Evolutionary conservation across 495 filamentous ascomycete genomes (phyloP), one percentile per base, ranked within the genome.

Genomic region (Podospora sp.): DNA sequence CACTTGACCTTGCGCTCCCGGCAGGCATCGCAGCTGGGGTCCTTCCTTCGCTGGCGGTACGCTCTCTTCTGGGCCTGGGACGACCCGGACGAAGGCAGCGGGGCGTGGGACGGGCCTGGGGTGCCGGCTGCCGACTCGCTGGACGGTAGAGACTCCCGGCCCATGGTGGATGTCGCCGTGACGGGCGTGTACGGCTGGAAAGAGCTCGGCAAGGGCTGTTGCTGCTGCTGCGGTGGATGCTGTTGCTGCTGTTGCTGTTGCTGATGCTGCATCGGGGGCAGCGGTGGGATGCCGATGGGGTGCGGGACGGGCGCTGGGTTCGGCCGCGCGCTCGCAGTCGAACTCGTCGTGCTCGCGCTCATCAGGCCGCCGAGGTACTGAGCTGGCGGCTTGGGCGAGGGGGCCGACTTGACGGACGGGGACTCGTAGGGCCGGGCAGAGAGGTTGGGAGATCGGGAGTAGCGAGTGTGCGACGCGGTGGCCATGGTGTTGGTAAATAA

Each of bases 1-100:
- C 95, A 99, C 85, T 99, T 99, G 79, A 99, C 95, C 83, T 99
- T 99, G 68, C 95, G 88, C 80, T 99, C 95, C 61, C 95, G 87
- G 76, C 95, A 99, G 52, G 95, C 95, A 80, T 99, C 95, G 78
- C 95, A 99, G 75, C 94, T 97, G 18, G 95, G 95, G 74, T 98
- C 95, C 73, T 99, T 99, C 68, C 95, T 85, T 69, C 95, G 82
- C 76, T 99, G 95, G 36, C 95, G 87, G 78, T 98, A 99, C 7
- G 94, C 95, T 72, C 95, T 84, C 77, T 98, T 98, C 80, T 96
- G 94, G 24, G 88, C 87, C 72, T 81, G 79, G 12, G 40, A 46
- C 25, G 80, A 76, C 62, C 78, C 82, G 27, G 79, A 76, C 53
- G 78, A 73, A 55, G 79, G 71, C 14, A 83, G 71, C 56, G 78